Base-by-base conservation (phyloP, 306 rosid species). In the Ormosia semicastrata region DNA sequence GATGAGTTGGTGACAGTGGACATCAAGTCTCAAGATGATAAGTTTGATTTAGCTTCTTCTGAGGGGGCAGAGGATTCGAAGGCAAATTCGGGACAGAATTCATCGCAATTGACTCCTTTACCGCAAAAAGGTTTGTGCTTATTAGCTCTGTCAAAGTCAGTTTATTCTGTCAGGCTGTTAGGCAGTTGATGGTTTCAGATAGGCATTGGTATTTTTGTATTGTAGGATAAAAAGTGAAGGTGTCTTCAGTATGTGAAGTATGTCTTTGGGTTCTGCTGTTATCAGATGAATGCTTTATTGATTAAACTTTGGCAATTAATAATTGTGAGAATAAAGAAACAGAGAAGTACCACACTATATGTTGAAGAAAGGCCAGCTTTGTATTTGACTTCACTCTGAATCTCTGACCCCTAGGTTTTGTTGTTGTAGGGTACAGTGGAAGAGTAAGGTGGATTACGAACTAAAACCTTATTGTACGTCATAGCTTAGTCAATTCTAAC, bases 71-170 rank as follows among this genome's bases (percentile, higher is more conserved):
- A 65, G 59, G 77, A 76, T 75, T 59, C 1, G 63, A 79, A 76
- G 72, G 47, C 14, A 4, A 80, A 56, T 47, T 82, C 73, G 6
- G 52, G 7, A 4, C 65, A 24, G 54, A 39, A 9, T 12, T 78
- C 82, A 24, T 37, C 78, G 0, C 73, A 77, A 66, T 81, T 47
- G 65, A 64, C 75, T 85, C 80, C 90, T 72, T 86, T 93, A 3
- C 80, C 81, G 30, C 29, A 9, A 56, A 83, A 34, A 89, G 95
- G 98, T 94, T 79, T 66, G 88, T 82, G 81, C 63, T 50, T 17
- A 17, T 49, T 75, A 44, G 57, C 74, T 84, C 18, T 53, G 3
- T 83, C 41, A 29, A 13, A 50, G 54, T 77, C 57, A 46, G 52
- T 72, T 69, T 73, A 17, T 73, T 56, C 60, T 68, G 62, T 79